Evolutionary conservation across 2,329 filamentous ascomycete genomes (phyloP).

Genomic region (Penicillium expansum): DNA sequence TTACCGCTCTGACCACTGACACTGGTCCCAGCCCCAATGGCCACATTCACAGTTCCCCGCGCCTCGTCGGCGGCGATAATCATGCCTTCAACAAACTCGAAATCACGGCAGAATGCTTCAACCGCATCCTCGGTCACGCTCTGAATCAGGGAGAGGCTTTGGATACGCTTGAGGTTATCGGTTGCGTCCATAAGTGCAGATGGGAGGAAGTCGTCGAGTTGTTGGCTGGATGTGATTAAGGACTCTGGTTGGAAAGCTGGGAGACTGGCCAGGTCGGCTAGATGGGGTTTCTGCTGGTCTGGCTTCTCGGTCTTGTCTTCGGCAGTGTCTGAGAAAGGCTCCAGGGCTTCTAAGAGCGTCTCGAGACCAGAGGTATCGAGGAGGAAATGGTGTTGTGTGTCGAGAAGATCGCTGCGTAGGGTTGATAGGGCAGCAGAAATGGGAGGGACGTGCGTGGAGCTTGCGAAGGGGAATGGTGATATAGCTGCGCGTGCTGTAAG

Average conservation of each 20-base stretch:
- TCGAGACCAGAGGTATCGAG: slow-evolving; percentile 71
- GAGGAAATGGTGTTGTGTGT: slow-evolving; percentile 71
- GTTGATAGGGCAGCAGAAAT: slow-evolving; percentile 53
- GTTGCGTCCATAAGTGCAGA: slow-evolving; percentile 90
- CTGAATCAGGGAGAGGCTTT: slow-evolving; percentile 68
- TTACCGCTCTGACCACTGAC: slow-evolving; percentile 22
- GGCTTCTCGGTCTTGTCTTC: slow-evolving; percentile 18
- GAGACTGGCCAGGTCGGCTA: slow-evolving; percentile 56
- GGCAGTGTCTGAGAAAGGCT: slow-evolving; percentile 33
- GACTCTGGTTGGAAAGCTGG: slow-evolving; percentile 58
- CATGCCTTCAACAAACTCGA: slow-evolving; percentile 66
- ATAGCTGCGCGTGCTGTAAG: slow-evolving; percentile 41
- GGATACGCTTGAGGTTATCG: slow-evolving; percentile 72
- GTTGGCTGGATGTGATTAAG: slow-evolving; percentile 68
- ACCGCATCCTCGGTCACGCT: slow-evolving; percentile 79
- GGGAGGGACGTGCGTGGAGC: slow-evolving; percentile 56
- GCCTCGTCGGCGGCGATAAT: slow-evolving; percentile 59
- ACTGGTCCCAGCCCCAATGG: slow-evolving; percentile 25
- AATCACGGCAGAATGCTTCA: slow-evolving; percentile 79
- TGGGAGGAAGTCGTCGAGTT: slow-evolving; percentile 84
- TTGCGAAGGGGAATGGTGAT: slow-evolving; percentile 58
- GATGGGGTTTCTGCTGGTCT: slow-evolving; percentile 42
- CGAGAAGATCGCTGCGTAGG: slow-evolving; percentile 54
- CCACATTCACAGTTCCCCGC: slow-evolving; percentile 35
- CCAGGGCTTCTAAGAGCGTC: slow-evolving; percentile 59